Percentiles rank a stretch among this genome's conserved stretches.
These are phyloP conservation scores for Podospora sp. DNA, from an alignment of 495 filamentous ascomycete species.

Conservation along the genomic window DNA sequence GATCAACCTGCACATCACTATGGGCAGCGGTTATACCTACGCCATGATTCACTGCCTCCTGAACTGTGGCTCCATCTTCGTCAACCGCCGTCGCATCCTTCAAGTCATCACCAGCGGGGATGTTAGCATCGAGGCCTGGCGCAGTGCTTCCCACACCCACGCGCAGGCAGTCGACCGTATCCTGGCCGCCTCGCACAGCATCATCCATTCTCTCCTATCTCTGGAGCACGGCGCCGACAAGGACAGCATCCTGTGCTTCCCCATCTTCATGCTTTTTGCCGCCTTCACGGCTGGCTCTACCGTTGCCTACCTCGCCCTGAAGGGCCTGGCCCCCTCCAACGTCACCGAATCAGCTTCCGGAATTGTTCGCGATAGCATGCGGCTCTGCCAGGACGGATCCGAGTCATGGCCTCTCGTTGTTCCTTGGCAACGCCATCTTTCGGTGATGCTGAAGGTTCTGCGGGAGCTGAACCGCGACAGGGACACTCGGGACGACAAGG, in stretches of 20 bases:
- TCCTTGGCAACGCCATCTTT: constrained; percentile 54
- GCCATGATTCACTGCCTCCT: constrained; percentile 55
- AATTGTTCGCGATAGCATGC: constrained; percentile 52
- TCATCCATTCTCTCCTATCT: constrained; percentile 48
- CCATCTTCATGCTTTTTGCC: constrained; percentile 56
- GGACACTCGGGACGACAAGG: constrained; percentile 32
- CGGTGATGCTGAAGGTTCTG: constrained; percentile 54
- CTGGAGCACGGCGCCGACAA: constrained; percentile 52
- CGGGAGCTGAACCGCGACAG: constrained; percentile 41
- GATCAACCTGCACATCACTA: constrained; percentile 56
- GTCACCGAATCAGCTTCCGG: constrained; percentile 49
- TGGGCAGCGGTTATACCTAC: constrained; percentile 55
- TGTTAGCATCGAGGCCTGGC: constrained; percentile 51
- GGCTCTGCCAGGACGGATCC: constrained; percentile 50
- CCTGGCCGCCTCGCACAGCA: constrained; percentile 53
- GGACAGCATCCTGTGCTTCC: constrained; percentile 52
- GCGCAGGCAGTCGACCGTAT: constrained; percentile 48
- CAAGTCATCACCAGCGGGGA: constrained; percentile 49
- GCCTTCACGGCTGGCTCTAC: constrained; percentile 55
- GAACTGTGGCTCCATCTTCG: constrained; percentile 54
- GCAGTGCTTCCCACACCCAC: constrained; percentile 41
- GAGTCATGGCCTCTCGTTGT: constrained; percentile 53
- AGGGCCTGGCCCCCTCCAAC: constrained; percentile 49
- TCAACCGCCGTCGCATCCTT: constrained; percentile 54
- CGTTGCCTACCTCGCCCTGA: constrained; percentile 53